Evolutionary conservation across 768 basidiomycete genomes (phyloP).

Genomic region (Lentinula raphanica): DNA sequence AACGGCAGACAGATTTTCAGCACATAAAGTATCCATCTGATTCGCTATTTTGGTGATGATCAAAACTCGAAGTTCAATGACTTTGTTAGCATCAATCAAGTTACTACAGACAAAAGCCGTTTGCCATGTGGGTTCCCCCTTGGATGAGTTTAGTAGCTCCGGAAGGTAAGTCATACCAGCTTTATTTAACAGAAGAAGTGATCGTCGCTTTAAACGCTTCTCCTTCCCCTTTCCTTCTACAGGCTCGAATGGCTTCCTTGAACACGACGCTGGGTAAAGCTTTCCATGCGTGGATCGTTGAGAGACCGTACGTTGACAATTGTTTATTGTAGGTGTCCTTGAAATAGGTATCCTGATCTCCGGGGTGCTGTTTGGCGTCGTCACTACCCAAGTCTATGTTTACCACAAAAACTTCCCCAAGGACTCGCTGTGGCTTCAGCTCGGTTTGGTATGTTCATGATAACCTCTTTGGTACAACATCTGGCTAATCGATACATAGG

Average conservation of each 20-base stretch:
- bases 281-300: not conserved
- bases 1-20: not conserved
- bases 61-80: not conserved
- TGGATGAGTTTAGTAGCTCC: not conserved
- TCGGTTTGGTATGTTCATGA: not conserved
- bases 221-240: not conserved
- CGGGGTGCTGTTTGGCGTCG: conserved; percentile 1
- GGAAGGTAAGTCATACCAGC: not conserved
- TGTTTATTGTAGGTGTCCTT: not conserved
- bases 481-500: not conserved
- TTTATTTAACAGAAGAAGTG: not conserved
- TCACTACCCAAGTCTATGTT: conserved; percentile 4
- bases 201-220: not conserved
- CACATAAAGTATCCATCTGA: not conserved
- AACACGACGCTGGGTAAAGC: not conserved
- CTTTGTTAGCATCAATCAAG: conserved; percentile 1
- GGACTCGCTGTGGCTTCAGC: not conserved
- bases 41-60: not conserved
- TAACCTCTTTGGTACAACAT: not conserved
- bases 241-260: not conserved
- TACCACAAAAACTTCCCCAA: conserved; percentile 7
- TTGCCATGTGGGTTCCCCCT: not conserved
- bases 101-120: not conserved
- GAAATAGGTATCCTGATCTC: conserved; percentile 5
- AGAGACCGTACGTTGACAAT: not conserved